Base-by-base conservation (phyloP, 2,329 filamentous ascomycete species). In the Colletotrichum lupini region DNA sequence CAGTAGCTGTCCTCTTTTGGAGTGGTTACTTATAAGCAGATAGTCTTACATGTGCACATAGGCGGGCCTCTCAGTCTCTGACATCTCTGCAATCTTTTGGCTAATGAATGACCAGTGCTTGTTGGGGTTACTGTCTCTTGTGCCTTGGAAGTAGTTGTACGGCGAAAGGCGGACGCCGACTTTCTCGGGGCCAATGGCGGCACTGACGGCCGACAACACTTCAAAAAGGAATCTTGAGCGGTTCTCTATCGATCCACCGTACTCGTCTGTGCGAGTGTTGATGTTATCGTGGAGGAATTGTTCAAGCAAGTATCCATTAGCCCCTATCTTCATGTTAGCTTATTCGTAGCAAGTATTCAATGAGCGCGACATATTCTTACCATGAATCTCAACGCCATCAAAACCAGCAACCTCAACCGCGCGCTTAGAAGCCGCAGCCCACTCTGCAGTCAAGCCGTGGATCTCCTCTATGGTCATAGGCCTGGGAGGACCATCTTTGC, bases 391-490 rank as follows among this genome's bases (percentile, higher is more conserved):
- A 56, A 95, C 89, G 0, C 90, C 91, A 76, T 96, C 93, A 28
- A 92, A 92, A 0, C 93, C 93, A 1, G 89, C 90, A 76, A 62
- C 75, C 0, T 85, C 83, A 0, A 94, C 80, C 0, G 92, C 88
- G 5, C 90, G 85, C 75, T 86, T 85, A 0, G 87, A 82, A 0
- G 88, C 87, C 0, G 82, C 84, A 0, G 85, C 88, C 80, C 87
- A 94, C 0, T 89, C 89, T 0, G 81, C 79, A 75, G 92, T 91
- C 72, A 91, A 85, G 1, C 86, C 80, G 61, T 90, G 83, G 65
- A 95, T 95, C 37, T 95, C 92, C 0, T 87, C 81, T 8, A 87
- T 81, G 0, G 89, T 92, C 88, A 95, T 89, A 2, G 87, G 89
- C 62, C 87, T 89, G 0, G 92, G 92, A 0, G 88, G 86, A 0